These are phyloP conservation scores for Chrysanthemum seticuspe DNA, from an alignment of 129 eudicot genomes.

Conservation along the genomic window DNA sequence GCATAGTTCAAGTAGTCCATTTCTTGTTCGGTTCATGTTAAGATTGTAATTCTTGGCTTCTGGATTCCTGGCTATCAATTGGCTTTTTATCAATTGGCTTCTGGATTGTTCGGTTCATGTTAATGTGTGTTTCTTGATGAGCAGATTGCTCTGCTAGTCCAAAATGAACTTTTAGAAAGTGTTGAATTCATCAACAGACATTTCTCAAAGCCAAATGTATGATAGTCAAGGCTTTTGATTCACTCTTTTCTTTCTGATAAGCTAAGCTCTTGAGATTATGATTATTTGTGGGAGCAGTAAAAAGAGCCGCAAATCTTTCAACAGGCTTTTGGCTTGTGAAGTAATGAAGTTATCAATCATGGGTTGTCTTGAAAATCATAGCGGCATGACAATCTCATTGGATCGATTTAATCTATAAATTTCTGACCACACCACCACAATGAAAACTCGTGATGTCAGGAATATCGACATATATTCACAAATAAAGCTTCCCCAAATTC, in stretches of 20 bases:
- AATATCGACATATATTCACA: slow-evolving; percentile 25
- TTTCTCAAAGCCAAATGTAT: neutral
- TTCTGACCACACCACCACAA: neutral
- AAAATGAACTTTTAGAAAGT: neutral
- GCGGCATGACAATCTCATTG: too few relatives aligned
- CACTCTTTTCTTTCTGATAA: too few relatives aligned
- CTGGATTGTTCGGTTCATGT: too few relatives aligned
- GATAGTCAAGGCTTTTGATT: neutral
- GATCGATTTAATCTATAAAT: neutral
- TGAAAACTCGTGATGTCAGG: neutral
- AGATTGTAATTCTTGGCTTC: neutral
- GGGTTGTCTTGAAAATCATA: too few relatives aligned
- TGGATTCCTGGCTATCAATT: neutral
- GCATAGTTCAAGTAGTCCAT: neutral
- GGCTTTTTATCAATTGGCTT: neutral
- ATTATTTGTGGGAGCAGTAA: neutral
- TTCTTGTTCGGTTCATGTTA: neutral
- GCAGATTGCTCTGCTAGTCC: neutral
- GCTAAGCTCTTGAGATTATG: too few relatives aligned
- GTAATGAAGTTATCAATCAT: too few relatives aligned
- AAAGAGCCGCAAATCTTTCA: slow-evolving; percentile 1
- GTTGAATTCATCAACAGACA: neutral
- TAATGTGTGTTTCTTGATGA: too few relatives aligned
- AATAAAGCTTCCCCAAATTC: slow-evolving; percentile 12
- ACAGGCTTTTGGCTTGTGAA: too few relatives aligned